Base-by-base conservation (phyloP, 257 asterid species). In the Rubia yunnanensis region DNA sequence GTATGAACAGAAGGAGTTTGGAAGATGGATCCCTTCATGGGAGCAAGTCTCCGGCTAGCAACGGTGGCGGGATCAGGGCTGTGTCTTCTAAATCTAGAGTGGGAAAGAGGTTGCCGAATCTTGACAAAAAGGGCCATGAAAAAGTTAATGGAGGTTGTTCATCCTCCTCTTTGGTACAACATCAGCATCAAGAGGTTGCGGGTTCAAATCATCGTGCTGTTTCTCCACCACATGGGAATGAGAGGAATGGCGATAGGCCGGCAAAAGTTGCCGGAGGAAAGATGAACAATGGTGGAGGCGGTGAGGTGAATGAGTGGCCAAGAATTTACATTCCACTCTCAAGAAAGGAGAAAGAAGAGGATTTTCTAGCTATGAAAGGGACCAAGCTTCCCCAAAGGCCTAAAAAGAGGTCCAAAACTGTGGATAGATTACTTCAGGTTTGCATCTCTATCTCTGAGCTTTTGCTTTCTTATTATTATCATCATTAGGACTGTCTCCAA, bases 331-430 rank as follows among this genome's bases (percentile, higher is more conserved):
- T 86, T 52, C 44, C 92, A 0, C 78, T 89, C 5, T 83, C 96
- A 5, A 89, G 86, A 66, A 86, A 86, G 76, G 96, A 88, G 60
- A 88, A 88, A 26, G 95, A 88, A 70, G 92, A 88, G 63, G 96
- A 88, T 70, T 88, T 86, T 67, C 74, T 86, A 79, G 83, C 86
- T 28, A 84, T 88, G 95, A 88, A 88, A 76, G 96, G 96, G 48
- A 84, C 90, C 8, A 89, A 86, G 70, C 96, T 87, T 10, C 92
- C 96, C 59, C 95, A 89, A 44, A 84, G 96, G 80, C 95, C 95
- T 55, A 89, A 89, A 82, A 89, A 86, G 68, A 79, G 96, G 70
- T 85, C 96, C 31, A 89, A 89, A 67, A 67, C 70, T 18, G 70
- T 69, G 79, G 87, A 78, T 80, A 84, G 84, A 78, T 83, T 85